These are phyloP conservation scores for Wickerhamiella parazyma DNA, from an alignment of 805 yeast species.

Conservation along the genomic window DNA sequence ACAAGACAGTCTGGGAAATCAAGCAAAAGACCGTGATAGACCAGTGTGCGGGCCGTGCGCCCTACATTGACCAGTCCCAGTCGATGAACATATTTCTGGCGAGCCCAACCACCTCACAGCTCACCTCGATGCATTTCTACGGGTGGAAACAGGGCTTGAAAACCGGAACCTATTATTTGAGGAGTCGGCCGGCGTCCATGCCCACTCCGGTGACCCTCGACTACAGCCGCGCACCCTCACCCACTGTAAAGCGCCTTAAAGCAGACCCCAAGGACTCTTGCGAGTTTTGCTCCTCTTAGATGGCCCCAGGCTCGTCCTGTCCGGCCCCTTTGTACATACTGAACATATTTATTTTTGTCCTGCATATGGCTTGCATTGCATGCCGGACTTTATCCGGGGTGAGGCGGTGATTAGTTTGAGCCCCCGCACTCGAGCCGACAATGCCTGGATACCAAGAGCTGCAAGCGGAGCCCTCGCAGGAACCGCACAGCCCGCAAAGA, in stretches of 20 bases:
- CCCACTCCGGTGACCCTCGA: conserved; percentile 82
- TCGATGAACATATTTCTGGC: conserved; percentile 74
- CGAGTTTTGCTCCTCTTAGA: background rate
- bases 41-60: conserved; percentile 64
- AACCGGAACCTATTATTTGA: conserved; percentile 92
- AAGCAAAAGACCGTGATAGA: conserved; percentile 69
- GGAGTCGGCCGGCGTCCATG: conserved; percentile 91
- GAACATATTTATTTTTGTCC: background rate
- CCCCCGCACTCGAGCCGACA: too few relatives aligned
- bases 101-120: conserved; percentile 82
- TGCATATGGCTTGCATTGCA: too few relatives aligned
- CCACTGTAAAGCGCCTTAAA: background rate
- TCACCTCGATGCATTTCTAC: conserved; percentile 93
- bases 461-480: too few relatives aligned
- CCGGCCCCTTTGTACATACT: too few relatives aligned
- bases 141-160: conserved; percentile 96
- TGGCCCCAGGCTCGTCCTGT: background rate
- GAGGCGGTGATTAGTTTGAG: too few relatives aligned
- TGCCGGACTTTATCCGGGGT: too few relatives aligned
- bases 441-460: too few relatives aligned
- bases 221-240: conserved; percentile 11
- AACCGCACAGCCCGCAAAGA: too few relatives aligned
- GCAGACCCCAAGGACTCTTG: background rate
- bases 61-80: conserved; percentile 77
- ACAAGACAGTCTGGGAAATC: conserved; percentile 90